phyloP scores from a whole-genome alignment of 208 protist genomes.

The Leishmania gerbilli region DNA sequence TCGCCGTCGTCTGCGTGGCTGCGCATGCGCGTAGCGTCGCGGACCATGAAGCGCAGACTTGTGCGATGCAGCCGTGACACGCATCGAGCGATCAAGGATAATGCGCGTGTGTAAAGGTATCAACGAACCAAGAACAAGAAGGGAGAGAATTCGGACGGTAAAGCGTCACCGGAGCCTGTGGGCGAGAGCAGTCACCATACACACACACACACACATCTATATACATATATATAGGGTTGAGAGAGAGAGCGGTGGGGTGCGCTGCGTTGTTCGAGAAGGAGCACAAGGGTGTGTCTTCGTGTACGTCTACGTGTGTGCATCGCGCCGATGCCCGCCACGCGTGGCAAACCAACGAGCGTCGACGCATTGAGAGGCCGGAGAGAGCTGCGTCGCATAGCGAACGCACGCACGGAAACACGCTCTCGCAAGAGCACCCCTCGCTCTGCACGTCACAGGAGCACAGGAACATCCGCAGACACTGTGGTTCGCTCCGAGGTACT shows the following conservation, averaged over 20 bases:
- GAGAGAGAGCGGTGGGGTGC: neutral
- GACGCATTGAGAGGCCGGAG: neutral
- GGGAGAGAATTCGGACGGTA: neutral
- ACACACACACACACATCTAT: neutral
- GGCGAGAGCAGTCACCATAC: neutral
- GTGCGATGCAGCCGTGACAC: neutral
- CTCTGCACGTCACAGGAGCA: too few relatives aligned
- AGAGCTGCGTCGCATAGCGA: neutral
- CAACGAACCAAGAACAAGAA: neutral
- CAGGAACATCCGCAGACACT: neutral
- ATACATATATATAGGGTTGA: neutral
- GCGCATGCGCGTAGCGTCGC: neutral
- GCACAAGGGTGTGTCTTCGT: neutral
- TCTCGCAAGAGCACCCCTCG: neutral
- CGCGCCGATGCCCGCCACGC: neutral
- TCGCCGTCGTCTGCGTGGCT: neutral
- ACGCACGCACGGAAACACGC: neutral
- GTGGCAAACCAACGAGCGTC: neutral
- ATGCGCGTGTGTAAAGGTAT: neutral
- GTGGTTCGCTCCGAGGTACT: neutral
- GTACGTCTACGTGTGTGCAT: neutral
- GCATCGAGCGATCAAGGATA: neutral
- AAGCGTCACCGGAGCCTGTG: neutral
- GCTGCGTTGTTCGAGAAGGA: neutral
- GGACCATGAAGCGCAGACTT: neutral